These are phyloP conservation scores for Biscogniauxia sp. DNA, from an alignment of 2,329 filamentous ascomycete species.

Conservation along the genomic window DNA sequence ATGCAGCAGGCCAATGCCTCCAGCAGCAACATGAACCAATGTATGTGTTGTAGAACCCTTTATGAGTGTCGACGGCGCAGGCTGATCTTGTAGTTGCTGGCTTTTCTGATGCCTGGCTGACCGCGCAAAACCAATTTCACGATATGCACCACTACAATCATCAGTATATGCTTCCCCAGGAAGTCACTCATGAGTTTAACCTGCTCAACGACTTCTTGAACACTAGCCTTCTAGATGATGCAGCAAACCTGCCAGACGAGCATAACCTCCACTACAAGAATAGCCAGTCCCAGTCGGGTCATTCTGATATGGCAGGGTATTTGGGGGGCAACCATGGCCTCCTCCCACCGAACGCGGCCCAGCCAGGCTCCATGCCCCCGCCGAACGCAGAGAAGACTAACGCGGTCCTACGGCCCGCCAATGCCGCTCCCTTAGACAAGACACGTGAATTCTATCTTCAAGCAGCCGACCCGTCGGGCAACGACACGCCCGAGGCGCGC, in stretches of 20 bases:
- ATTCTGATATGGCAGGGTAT: conserved; percentile 49
- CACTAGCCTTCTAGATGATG: conserved; percentile 85
- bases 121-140: conserved; percentile 78
- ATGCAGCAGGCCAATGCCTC: conserved; percentile 58
- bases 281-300: conserved; percentile 34
- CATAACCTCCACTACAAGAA: conserved; percentile 45
- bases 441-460: conserved; percentile 94
- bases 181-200: conserved; percentile 96
- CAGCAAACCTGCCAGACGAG: conserved; percentile 67
- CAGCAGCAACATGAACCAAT: conserved; percentile 66
- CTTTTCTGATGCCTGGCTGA: conserved; percentile 80
- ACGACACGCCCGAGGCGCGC: conserved; percentile 82
- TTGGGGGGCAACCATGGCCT: conserved; percentile 34
- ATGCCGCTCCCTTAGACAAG: conserved; percentile 64
- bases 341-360: conserved; percentile 35
- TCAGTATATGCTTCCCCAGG: conserved; percentile 89
- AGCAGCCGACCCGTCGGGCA: conserved; percentile 87
- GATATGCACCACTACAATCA: conserved; percentile 94
- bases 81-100: conserved; percentile 61
- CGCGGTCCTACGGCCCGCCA: conserved; percentile 59
- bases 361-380: conserved; percentile 46
- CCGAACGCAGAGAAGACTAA: conserved; percentile 49
- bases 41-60: conserved; percentile 55
- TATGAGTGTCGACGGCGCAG: conserved; percentile 26
- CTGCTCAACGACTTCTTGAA: conserved; percentile 95